Percentiles rank a stretch among this genome's conserved stretches.
phyloP scores from a whole-genome alignment of 2,329 filamentous ascomycete genomes.

The Fusarium metavorans region DNA sequence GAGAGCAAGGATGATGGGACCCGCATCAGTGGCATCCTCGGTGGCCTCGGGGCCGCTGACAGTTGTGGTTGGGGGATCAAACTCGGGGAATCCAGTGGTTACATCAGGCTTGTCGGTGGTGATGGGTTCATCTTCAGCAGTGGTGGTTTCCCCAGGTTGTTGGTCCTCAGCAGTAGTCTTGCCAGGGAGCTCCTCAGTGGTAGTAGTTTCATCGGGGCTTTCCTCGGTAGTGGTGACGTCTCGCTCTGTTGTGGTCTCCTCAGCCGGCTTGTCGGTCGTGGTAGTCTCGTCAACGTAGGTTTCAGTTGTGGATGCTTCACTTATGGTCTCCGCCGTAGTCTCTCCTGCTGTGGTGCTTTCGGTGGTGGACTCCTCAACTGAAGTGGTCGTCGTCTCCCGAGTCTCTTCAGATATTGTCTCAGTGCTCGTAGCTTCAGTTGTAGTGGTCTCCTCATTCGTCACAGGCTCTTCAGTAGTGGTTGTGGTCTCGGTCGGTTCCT shows the following conservation, averaged over 20 bases:
- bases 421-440: neutral
- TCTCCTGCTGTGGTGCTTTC: neutral
- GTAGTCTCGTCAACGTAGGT: neutral
- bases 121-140: neutral
- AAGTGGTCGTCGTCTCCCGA: neutral
- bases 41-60: neutral
- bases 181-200: neutral
- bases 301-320: neutral
- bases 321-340: neutral
- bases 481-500: neutral
- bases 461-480: neutral
- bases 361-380: neutral
- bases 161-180: neutral
- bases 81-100: neutral
- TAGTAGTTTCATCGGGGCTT: neutral
- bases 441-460: neutral
- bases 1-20: constrained; percentile 8
- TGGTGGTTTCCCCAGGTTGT: neutral
- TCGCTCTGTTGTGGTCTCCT: neutral
- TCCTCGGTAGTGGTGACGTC: neutral
- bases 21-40: neutral
- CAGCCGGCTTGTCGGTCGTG: neutral
- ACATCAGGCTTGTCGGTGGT: neutral
- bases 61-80: neutral
- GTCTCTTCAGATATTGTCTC: neutral